Base-by-base conservation (phyloP, 192 early-diverging fungal genomes). In the Coemansia nantahalensis region DNA sequence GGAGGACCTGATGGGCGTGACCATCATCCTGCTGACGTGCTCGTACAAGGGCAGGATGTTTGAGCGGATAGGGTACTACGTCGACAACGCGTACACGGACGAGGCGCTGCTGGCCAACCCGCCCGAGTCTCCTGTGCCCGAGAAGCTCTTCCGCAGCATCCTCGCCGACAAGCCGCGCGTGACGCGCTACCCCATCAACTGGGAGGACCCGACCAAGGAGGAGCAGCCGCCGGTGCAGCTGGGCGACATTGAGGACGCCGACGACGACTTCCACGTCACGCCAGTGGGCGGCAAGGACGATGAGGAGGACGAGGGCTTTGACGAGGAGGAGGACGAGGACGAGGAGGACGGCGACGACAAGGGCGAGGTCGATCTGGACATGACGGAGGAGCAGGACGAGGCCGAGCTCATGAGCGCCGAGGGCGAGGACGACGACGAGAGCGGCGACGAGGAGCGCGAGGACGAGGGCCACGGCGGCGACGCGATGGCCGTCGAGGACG, bases 51-150 rank as follows among this genome's bases (percentile, higher is more conserved):
- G 84, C 39, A 84, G 86, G 59, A 93, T 95, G 76, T 99, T 97
- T 79, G 90, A 96, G 45, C 84, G 93, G 56, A 90, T 99, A 43
- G 96, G 94, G 13, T 99, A 99, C 77, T 96, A 95, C 59, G 92
- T 99, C 39, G 92, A 99, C 79, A 97, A 94, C 71, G 90, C 95
- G 45, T 99, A 97, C 63, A 47, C 59, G 26, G 92, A 94, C 44
- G 88, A 90, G 61, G 86, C 82, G 46, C 62, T 94, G 38, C 81
- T 85, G 52, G 81, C 86, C 44, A 81, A 84, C 36, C 90, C 90
- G 28, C 96, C 93, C 31, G 77, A 77, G n/a, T 62, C 65, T 24
- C 79, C 89, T 14, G 59, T 71, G 19, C 72, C 92, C 38, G 86
- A 86, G 12, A 90, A 89, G 64, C 54, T 99, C 15, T 82, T 85